These are phyloP conservation scores for Tetrapyrgos nigripes DNA, from an alignment of 1,284 basidiomycete genomes.

Conservation along the genomic window DNA sequence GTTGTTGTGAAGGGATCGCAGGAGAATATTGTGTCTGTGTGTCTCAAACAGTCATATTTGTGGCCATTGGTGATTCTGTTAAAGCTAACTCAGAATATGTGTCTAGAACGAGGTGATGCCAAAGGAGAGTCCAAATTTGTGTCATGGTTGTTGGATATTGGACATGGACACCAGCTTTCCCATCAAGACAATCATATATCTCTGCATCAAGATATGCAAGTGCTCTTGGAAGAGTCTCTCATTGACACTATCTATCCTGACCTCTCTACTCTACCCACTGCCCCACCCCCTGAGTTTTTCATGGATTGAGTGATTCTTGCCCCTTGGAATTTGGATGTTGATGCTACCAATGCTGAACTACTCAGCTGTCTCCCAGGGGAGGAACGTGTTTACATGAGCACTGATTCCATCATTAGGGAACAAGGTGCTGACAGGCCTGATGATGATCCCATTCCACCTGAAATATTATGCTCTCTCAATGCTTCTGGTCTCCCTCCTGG, in stretches of 20 bases:
- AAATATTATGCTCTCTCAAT: conserved; percentile 25
- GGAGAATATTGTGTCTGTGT: conserved; percentile 42
- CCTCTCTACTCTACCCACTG: conserved; percentile 18
- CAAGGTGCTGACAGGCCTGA: conserved; percentile 10
- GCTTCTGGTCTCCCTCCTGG: conserved; percentile 29
- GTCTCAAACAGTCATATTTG: conserved; percentile 38
- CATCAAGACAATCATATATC: conserved; percentile 25
- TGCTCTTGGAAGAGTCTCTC: conserved; percentile 13
- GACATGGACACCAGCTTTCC: conserved; percentile 36
- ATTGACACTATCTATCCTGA: conserved; percentile 17
- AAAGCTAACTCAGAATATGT: conserved; percentile 44
- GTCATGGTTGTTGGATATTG: conserved; percentile 48
- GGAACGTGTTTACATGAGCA: conserved; percentile 22
- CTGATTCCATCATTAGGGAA: conserved; percentile 22
- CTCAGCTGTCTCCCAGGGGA: conserved; percentile 37
- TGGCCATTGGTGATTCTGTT: conserved; percentile 41
- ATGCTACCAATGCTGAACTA: conserved; percentile 36
- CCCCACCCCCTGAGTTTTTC: conserved; percentile 39
- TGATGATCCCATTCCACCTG: conserved; percentile 11
- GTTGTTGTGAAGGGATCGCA: no score
- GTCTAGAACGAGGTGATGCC: conserved; percentile 28
- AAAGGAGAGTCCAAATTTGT: conserved; percentile 36
- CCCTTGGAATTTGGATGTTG: conserved; percentile 42
- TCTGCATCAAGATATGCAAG: conserved; percentile 38
- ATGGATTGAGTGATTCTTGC: conserved; percentile 41